phyloP scores from a whole-genome alignment of 1,139 yeast species.

The Nakaseomyces bracarensis region DNA sequence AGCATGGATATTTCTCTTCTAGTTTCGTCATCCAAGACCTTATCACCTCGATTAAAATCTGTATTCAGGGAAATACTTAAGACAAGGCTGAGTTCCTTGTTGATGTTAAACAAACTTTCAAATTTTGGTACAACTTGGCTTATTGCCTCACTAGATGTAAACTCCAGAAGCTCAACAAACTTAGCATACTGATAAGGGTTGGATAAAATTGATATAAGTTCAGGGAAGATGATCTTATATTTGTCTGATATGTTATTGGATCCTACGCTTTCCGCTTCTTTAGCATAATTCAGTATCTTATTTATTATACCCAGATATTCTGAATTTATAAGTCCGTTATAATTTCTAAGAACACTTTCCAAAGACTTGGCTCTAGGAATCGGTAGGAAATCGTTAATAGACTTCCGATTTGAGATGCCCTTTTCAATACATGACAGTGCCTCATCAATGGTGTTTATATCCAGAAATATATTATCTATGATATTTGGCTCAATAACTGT shows the following conservation, averaged over 20 bases:
- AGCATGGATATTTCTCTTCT: constrained; percentile 38
- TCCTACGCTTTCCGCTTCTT: constrained; percentile 5
- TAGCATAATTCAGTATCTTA: neutral
- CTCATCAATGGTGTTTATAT: neutral
- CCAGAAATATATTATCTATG: constrained; percentile 9
- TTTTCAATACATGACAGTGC: constrained; percentile 1
- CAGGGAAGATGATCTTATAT: constrained; percentile 43
- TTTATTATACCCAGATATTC: neutral
- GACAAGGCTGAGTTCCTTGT: constrained; percentile 59
- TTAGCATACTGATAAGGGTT: constrained; percentile 58
- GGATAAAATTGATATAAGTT: constrained; percentile 55
- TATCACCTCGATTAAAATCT: constrained; percentile 28
- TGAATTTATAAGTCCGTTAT: neutral
- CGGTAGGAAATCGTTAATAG: neutral
- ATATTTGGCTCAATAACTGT: constrained; percentile 11
- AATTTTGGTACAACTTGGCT: constrained; percentile 29
- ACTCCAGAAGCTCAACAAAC: constrained; percentile 43
- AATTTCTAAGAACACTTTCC: neutral
- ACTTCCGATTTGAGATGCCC: constrained; percentile 6
- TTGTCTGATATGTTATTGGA: neutral
- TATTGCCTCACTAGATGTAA: constrained; percentile 15
- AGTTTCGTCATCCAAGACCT: constrained; percentile 35
- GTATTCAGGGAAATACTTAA: constrained; percentile 65
- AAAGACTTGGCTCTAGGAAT: neutral
- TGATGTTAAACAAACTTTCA: constrained; percentile 28